These are phyloP conservation scores for Ilyonectria destructans DNA, from an alignment of 2,329 filamentous ascomycete genomes.

Conservation along the genomic window DNA sequence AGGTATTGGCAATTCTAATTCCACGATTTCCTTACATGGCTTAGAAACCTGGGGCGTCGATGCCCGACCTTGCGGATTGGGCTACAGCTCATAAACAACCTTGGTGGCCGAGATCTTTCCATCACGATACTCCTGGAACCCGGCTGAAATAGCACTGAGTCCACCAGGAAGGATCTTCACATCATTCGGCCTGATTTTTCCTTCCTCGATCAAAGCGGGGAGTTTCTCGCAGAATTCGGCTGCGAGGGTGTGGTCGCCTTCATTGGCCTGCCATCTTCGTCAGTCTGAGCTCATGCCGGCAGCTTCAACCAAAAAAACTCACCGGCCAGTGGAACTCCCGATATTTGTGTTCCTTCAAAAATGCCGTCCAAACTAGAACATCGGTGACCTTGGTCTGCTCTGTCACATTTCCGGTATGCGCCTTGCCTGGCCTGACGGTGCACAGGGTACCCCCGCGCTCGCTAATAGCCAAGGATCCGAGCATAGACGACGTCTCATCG, in stretches of 20 bases:
- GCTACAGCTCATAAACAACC: conserved; percentile 55
- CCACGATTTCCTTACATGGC: not conserved
- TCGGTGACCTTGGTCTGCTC: conserved; percentile 55
- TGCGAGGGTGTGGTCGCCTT: conserved; percentile 56
- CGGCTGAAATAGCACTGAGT: conserved; percentile 52
- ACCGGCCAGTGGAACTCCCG: conserved; percentile 56
- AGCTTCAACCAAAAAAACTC: conserved; percentile 34
- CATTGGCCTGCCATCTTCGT: conserved; percentile 47
- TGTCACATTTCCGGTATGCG: conserved; percentile 55
- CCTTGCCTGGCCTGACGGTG: conserved; percentile 60
- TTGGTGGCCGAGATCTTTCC: conserved; percentile 59
- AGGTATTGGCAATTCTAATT: not conserved
- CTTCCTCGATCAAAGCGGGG: conserved; percentile 52
- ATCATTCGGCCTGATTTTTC: conserved; percentile 55
- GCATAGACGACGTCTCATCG: conserved; percentile 53
- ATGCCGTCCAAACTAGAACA: conserved; percentile 62
- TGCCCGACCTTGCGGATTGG: not conserved
- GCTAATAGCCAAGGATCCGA: conserved; percentile 52
- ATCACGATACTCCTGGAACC: conserved; percentile 58
- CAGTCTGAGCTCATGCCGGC: not conserved
- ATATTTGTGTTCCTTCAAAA: conserved; percentile 59
- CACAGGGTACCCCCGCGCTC: conserved; percentile 53
- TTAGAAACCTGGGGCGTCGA: not conserved
- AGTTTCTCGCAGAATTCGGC: conserved; percentile 57
- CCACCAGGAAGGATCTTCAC: conserved; percentile 50